Conservation (phyloP, 2,329 filamentous ascomycete species). For the Fusarium domesticum region DNA sequence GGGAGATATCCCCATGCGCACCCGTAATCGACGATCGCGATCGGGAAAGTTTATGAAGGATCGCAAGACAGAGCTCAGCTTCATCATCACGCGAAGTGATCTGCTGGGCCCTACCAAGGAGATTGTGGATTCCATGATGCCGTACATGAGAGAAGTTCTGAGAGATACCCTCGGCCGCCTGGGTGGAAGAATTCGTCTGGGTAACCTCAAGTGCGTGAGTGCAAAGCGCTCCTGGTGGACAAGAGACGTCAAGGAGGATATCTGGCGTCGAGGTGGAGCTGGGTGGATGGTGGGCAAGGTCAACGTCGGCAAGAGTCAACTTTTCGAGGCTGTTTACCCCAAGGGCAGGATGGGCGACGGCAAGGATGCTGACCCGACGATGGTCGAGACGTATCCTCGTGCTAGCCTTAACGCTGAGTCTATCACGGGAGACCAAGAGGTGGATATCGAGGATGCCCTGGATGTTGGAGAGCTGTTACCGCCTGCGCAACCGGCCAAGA, state of each 20-base stretch:
- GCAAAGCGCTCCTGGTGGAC: conserved; percentile 90
- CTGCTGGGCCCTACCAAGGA: conserved; percentile 79
- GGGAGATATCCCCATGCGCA: conserved; percentile 69
- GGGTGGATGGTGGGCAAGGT: conserved; percentile 98
- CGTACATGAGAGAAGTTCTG: conserved; percentile 74
- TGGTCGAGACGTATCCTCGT: conserved; percentile 17
- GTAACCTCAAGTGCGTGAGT: conserved; percentile 84
- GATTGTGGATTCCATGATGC: conserved; percentile 82
- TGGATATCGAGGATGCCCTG: conserved; percentile 22
- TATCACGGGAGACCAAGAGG: conserved; percentile 32
- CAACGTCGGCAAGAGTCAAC: conserved; percentile 93
- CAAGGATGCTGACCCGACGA: conserved; percentile 9
- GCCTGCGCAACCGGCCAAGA: conserved; percentile 66
- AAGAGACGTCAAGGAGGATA: conserved; percentile 76
- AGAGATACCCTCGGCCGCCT: conserved; percentile 69
- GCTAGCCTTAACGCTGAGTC: conserved; percentile 12
- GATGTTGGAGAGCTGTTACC: conserved; percentile 65
- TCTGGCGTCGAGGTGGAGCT: conserved; percentile 78
- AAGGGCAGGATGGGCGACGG: conserved; percentile 57
- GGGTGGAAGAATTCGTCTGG: conserved; percentile 71
- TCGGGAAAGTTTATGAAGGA: conserved; percentile 63
- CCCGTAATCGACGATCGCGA: conserved; percentile 74
- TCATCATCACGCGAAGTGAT: conserved; percentile 87
- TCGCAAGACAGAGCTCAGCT: conserved; percentile 74
- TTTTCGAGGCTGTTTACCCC: conserved; percentile 86